Evolutionary conservation across 371 early-diverging fungal genomes (phyloP).

Genomic region (Mortierella sp.): DNA sequence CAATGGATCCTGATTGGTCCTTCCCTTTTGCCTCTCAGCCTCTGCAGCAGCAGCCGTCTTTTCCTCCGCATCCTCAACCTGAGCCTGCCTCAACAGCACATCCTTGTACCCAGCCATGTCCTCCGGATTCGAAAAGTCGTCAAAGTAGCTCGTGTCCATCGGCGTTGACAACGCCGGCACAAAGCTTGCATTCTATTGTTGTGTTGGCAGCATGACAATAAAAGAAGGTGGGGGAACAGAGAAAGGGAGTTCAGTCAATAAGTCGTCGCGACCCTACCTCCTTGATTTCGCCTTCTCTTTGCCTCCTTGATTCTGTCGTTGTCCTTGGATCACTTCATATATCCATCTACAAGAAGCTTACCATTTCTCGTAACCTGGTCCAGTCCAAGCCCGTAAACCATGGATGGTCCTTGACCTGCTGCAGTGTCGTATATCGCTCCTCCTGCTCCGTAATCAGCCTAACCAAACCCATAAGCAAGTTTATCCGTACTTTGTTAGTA

Average conservation of each 20-base stretch:
- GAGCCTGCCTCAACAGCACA: conserved; percentile 69
- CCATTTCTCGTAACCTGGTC: conserved; percentile 67
- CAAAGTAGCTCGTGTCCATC: conserved; percentile 88
- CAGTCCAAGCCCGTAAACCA: conserved; percentile 85
- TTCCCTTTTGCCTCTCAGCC: not conserved
- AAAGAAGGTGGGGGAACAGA: no score
- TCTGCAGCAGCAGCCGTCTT: conserved; percentile 14
- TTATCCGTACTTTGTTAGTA: no score
- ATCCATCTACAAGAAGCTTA: conserved; percentile 9
- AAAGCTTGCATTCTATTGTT: conserved; percentile 73
- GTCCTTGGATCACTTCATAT: not conserved
- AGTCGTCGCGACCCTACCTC: not conserved
- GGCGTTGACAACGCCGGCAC: conserved; percentile 78
- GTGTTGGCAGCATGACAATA: not conserved
- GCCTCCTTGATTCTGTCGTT: conserved; percentile 6
- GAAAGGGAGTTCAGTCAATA: no score
- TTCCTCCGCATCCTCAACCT: conserved; percentile 37
- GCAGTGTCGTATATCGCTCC: conserved; percentile 63
- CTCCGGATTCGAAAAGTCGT: conserved; percentile 80
- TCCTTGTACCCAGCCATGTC: conserved; percentile 82
- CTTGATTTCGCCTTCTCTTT: not conserved
- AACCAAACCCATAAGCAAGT: not conserved
- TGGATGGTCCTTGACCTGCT: conserved; percentile 75
- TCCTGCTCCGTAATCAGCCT: conserved; percentile 70
- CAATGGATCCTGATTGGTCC: no score